Percentiles rank a stretch among this genome's conserved stretches.
Conservation (phyloP, 495 filamentous ascomycete genomes). For the Daldinia caldariorum region DNA sequence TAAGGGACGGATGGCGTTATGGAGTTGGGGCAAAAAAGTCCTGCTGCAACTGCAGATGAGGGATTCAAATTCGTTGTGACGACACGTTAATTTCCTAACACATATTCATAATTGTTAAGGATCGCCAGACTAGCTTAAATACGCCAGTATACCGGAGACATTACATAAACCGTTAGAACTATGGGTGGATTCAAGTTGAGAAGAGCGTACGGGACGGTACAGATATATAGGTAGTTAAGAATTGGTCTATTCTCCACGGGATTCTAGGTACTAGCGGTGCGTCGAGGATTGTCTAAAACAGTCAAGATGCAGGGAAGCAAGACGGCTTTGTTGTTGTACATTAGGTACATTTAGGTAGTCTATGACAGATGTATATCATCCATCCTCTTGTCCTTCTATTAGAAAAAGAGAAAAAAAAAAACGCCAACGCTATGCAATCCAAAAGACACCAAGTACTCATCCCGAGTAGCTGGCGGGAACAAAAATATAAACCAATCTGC, state of each 20-base stretch:
- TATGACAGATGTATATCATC: conserved; percentile 14
- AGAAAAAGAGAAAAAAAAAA: conserved; percentile 35
- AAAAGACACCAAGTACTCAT: conserved; percentile 23
- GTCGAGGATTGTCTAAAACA: neutral
- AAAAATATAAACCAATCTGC: conserved; percentile 22
- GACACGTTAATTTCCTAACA: neutral
- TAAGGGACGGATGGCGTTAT: neutral
- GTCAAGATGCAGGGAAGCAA: conserved; percentile 7
- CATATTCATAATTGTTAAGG: neutral
- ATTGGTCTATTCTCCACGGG: neutral
- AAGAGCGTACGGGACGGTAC: neutral
- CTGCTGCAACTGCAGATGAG: neutral
- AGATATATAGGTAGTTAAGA: neutral
- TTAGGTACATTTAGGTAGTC: conserved; percentile 17
- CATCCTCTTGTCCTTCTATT: neutral
- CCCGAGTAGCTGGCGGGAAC: conserved; percentile 17
- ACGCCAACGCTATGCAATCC: conserved; percentile 39
- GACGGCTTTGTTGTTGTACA: conserved; percentile 25
- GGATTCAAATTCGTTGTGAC: neutral
- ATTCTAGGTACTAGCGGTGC: neutral
- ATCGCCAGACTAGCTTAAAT: neutral
- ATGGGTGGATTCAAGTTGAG: neutral
- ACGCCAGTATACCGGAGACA: neutral
- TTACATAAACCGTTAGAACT: neutral
- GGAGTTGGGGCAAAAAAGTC: neutral